phyloP scores from a whole-genome alignment of 805 yeast genomes.

The Tetrapisispora phaffii region DNA sequence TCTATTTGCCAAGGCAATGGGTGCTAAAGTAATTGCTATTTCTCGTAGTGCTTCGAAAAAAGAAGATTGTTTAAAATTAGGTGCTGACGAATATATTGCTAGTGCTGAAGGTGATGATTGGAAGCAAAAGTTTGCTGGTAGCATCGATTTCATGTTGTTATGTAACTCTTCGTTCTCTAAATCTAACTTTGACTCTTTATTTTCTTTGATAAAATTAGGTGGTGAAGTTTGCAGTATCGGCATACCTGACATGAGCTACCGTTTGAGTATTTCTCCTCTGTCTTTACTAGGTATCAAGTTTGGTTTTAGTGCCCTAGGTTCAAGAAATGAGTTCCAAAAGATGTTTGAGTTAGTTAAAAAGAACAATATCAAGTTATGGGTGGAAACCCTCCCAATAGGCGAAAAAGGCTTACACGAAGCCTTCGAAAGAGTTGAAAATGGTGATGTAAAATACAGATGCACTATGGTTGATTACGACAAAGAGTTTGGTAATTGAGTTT shows the following conservation, averaged over 20 bases:
- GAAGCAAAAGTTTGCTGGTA: conserved; percentile 26
- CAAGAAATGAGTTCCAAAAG: conserved; percentile 36
- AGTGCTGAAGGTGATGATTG: conserved; percentile 41
- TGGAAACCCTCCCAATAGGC: conserved; percentile 40
- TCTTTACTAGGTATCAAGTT: conserved; percentile 18
- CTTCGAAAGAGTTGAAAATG: conserved; percentile 38
- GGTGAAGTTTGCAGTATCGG: conserved; percentile 30
- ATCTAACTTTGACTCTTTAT: conserved; percentile 31
- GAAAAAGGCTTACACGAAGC: conserved; percentile 36
- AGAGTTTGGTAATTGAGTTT: conserved; percentile 8
- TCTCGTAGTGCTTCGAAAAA: conserved; percentile 42
- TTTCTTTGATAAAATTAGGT: conserved; percentile 21
- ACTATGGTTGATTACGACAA: conserved; percentile 42
- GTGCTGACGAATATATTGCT: conserved; percentile 46
- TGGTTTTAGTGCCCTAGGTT: conserved; percentile 34
- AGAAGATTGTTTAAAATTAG: conserved; percentile 39
- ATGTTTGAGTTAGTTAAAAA: conserved; percentile 42
- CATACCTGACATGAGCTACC: conserved; percentile 14
- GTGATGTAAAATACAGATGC: conserved; percentile 47
- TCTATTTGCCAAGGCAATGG: conserved; percentile 48
- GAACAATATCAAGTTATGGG: conserved; percentile 40
- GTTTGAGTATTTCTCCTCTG: conserved; percentile 9
- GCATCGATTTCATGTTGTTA: conserved; percentile 39
- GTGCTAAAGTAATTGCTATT: conserved; percentile 49
- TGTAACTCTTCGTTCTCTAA: conserved; percentile 38